phyloP scores from a whole-genome alignment of 768 basidiomycete species.

The Mycena albidolilacea region DNA sequence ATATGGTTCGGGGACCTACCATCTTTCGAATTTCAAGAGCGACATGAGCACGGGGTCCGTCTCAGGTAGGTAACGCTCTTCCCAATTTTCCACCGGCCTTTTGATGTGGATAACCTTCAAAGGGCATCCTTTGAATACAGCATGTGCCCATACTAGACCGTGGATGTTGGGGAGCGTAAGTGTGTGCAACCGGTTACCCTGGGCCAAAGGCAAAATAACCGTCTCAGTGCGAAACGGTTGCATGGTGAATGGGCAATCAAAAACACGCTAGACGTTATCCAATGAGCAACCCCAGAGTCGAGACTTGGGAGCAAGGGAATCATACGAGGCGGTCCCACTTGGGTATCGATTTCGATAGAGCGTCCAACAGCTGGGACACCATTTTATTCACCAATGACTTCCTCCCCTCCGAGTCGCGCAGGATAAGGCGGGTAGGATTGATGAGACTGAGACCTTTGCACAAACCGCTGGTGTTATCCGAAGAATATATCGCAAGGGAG shows the following conservation, averaged over 20 bases:
- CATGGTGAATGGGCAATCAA: not conserved
- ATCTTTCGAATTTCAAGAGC: slow-evolving; percentile 2
- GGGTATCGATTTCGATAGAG: not conserved
- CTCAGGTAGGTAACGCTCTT: not conserved
- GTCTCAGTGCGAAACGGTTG: not conserved
- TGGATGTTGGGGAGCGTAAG: not conserved
- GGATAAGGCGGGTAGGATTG: slow-evolving; percentile 24
- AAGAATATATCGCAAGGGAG: slow-evolving; percentile 10
- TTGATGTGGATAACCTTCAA: slow-evolving; percentile 15
- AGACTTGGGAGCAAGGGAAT: not conserved
- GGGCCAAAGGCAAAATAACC: not conserved
- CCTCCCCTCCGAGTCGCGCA: not conserved
- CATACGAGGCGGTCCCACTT: slow-evolving; percentile 27
- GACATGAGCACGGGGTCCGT: not conserved
- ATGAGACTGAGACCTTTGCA: slow-evolving; percentile 27
- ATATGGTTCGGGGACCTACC: too few relatives aligned
- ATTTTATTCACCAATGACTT: slow-evolving; percentile 10
- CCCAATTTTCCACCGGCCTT: not conserved
- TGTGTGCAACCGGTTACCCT: not conserved
- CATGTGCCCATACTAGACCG: not conserved
- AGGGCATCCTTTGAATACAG: slow-evolving; percentile 8
- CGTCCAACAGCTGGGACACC: not conserved
- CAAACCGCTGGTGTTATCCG: slow-evolving; percentile 24
- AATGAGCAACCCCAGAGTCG: not conserved
- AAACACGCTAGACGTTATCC: not conserved